Evolutionary conservation across 2,329 filamentous ascomycete species (phyloP).

Genomic region (Capronia epimyces): DNA sequence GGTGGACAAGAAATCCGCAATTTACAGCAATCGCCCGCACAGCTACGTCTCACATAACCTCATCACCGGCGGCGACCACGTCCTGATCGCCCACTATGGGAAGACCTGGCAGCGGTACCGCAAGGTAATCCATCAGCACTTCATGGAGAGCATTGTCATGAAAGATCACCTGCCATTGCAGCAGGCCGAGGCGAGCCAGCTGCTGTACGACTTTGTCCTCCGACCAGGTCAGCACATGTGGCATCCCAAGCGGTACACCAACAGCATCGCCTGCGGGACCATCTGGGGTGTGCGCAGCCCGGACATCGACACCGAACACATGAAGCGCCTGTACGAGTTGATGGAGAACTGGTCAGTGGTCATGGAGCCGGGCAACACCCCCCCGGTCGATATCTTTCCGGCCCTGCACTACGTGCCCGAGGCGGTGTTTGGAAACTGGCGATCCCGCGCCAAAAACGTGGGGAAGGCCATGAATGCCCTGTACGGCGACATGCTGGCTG

Average conservation of each 20-base stretch:
- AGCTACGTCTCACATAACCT: slow-evolving; percentile 41
- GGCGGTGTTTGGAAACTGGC: slow-evolving; percentile 39
- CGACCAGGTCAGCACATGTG: slow-evolving; percentile 43
- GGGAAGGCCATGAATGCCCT: slow-evolving; percentile 40
- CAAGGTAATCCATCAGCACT: slow-evolving; percentile 43
- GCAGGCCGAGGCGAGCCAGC: slow-evolving; percentile 47
- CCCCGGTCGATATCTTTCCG: slow-evolving; percentile 47
- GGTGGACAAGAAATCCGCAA: slow-evolving; percentile 43
- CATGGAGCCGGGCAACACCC: slow-evolving; percentile 46
- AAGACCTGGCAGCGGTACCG: slow-evolving; percentile 44
- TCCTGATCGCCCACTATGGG: slow-evolving; percentile 46
- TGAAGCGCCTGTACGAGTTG: slow-evolving; percentile 39
- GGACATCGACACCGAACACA: slow-evolving; percentile 33
- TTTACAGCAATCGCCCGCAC: slow-evolving; percentile 42
- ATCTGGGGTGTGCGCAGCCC: slow-evolving; percentile 38
- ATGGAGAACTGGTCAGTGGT: slow-evolving; percentile 44
- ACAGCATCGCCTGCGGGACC: slow-evolving; percentile 41
- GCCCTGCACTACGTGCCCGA: slow-evolving; percentile 43
- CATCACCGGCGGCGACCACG: slow-evolving; percentile 45
- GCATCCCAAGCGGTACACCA: slow-evolving; percentile 47
- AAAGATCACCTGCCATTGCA: slow-evolving; percentile 41
- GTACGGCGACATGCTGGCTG: slow-evolving; percentile 36
- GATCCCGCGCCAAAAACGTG: slow-evolving; percentile 35
- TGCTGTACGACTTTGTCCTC: slow-evolving; percentile 43
- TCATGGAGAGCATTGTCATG: slow-evolving; percentile 41